Conservation (phyloP, 2,329 filamentous ascomycete genomes). For the Colletotrichum sp. region DNA sequence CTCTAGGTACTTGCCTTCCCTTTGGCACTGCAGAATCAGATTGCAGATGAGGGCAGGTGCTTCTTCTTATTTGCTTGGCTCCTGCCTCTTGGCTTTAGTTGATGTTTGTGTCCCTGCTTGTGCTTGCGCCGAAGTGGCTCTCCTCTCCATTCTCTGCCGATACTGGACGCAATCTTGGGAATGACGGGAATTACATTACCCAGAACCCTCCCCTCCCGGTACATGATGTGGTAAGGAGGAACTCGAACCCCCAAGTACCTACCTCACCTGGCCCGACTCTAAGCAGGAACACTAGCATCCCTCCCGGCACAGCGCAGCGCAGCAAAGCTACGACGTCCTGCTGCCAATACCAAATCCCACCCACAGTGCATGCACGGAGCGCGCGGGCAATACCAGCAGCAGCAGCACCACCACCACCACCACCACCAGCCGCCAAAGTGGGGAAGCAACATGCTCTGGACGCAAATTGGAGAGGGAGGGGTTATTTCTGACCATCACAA, state of each 20-base stretch:
- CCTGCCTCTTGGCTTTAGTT: neutral
- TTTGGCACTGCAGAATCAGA: neutral
- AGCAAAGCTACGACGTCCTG: neutral
- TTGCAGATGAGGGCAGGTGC: neutral
- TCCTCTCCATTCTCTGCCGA: neutral
- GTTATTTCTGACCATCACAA: neutral
- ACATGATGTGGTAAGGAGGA: neutral
- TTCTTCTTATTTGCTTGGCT: neutral
- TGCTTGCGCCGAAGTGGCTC: neutral
- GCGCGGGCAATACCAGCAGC: slow-evolving; percentile 1
- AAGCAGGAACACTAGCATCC: neutral
- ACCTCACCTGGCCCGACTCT: neutral
- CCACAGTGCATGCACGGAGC: slow-evolving; percentile 16
- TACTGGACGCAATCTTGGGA: neutral
- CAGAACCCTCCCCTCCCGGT: neutral
- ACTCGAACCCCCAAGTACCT: neutral
- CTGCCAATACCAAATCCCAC: neutral
- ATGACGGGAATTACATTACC: neutral
- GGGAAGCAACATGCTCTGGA: neutral
- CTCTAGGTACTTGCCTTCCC: neutral
- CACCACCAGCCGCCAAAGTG: neutral
- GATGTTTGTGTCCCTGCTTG: neutral
- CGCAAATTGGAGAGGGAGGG: neutral
- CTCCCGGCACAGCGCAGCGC: neutral
- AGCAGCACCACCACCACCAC: too few species aligned